Base-by-base conservation (phyloP, 305 asterid species). In the Rubia balearica region DNA sequence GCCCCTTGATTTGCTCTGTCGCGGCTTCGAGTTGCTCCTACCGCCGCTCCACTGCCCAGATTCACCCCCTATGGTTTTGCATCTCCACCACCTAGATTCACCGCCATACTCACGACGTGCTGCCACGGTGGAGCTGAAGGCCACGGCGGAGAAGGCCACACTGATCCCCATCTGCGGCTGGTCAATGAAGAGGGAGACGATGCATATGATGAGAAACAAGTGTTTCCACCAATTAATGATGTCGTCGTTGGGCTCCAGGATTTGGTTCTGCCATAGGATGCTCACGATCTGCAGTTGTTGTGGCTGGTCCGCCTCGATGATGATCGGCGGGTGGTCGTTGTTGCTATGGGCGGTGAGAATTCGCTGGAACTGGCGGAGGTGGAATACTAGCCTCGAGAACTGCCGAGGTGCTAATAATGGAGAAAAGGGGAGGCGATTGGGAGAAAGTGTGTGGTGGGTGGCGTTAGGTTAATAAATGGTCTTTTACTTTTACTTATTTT, bases 171-270 rank as follows among this genome's bases (percentile, higher is more conserved):
- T 27, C 30, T 2, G 30, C 30, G 90, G 85, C 0, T 96, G 98
- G 55, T 93, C 98, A 81, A 93, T 83, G 82, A 83, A 90, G 36
- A 90, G 96, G 30, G 97, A 90, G 43, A 89, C 53, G n/a, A 93
- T 67, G 62, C 94, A 89, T 0, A 89, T 74, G 70, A 90, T 22
- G 19, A 90, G 67, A 83, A 93, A 93, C 2, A 93, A 46, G 75
- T 93, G 95, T 82, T 93, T 90, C 98, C 98, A 93, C n/a, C 71
- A 83, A 30, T 83, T 90, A 76, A 93, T 93, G 19, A 93, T 83
- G 70, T 87, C 92, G 81, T 96, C 84, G 87, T 84, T 90, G 1
- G 98, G 98, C 41, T 93, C 97, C 66, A 93, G 89, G 69, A 90
- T 81, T 67, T 88, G 92, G 83, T 85, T 74, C 53, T 79, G 83